Conservation (phyloP, 257 asterid genomes). For the Plantago elongata region DNA sequence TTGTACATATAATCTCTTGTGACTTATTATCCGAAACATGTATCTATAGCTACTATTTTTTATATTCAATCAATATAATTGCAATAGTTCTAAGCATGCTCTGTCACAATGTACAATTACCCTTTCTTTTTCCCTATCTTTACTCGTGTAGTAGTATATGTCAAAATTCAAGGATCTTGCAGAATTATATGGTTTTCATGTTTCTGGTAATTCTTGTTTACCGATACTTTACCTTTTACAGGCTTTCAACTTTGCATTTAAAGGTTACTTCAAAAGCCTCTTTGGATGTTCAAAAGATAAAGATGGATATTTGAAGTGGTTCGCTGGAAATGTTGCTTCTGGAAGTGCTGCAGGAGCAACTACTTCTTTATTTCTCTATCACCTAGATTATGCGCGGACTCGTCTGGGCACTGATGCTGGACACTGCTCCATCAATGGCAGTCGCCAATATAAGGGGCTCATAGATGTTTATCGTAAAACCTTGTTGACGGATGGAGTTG, state of each 20-base stretch:
- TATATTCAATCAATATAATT: too few relatives aligned
- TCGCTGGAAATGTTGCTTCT: slow-evolving; percentile 94
- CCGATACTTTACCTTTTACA: slow-evolving; percentile 20
- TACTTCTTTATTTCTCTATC: slow-evolving; percentile 68
- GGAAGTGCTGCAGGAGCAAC: slow-evolving; percentile 99
- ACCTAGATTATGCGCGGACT: slow-evolving; percentile 61
- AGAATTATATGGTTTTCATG: not conserved
- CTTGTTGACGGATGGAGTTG: slow-evolving; percentile 68
- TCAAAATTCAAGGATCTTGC: too few relatives aligned
- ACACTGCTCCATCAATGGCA: slow-evolving; percentile 30
- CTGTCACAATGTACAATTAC: too few relatives aligned
- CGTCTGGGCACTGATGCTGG: slow-evolving; percentile 51
- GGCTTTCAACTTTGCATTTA: slow-evolving; percentile 95
- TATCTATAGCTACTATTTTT: too few relatives aligned
- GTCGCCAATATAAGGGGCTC: slow-evolving; percentile 49
- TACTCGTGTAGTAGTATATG: not conserved
- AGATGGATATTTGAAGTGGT: slow-evolving; percentile 85
- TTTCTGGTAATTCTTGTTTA: not conserved
- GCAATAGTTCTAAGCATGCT: too few relatives aligned
- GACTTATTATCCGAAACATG: too few relatives aligned
- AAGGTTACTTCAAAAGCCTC: slow-evolving; percentile 71
- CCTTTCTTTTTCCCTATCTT: too few relatives aligned
- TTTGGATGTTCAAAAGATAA: slow-evolving; percentile 78
- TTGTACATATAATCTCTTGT: too few relatives aligned
- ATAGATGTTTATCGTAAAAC: slow-evolving; percentile 76